Evolutionary conservation across 306 rosid genomes (phyloP), one percentile per base, ranked within the genome.

Genomic region (Arachis stenosperma): DNA sequence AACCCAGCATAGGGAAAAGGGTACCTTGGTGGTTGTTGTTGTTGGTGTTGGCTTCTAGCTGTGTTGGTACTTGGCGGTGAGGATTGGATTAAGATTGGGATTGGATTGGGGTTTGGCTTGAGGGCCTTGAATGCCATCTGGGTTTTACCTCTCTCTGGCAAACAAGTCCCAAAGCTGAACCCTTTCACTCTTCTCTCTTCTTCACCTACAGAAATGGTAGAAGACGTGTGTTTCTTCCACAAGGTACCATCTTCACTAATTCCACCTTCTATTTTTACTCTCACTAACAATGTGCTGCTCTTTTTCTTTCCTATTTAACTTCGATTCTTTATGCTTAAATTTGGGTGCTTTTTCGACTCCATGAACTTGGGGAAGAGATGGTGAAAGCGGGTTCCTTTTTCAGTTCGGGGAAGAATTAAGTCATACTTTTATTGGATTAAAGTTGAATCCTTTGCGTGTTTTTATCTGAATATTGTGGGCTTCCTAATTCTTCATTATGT

Each of bases 201-300:
- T 47, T 65, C 58, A 61, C 43, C 67, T 61, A 33, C 64, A 81
- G 61, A 85, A 46, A 93, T 93, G 98, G 91, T 85, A 10, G 97
- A 76, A 82, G 77, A 75, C 72, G 72, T 81, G 82, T 88, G 84
- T 62, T 86, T 90, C 78, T 61, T 81, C 82, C 83, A 81, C 85
- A 90, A 93, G 98, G 98, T 93, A 58, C 78, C 75, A 70, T 37
- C 76, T 43, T 56, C 47, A 37, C 29, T 56, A 58, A 48, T 39
- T 37, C 39, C 48, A 61, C 36, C 37, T 75, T 39, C 54, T 53
- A 48, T 44, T 55, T 68, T 67, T 39, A 5, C 69, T 82, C 14
- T 75, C 12, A 67, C 47, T 14, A 55, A 47, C 61, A 60, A 73
- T 81, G 80, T 67, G 33, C 73, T 69, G 17, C 69, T 17, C 7